Conservation (phyloP, 768 basidiomycete species). For the Ramaria rubella region DNA sequence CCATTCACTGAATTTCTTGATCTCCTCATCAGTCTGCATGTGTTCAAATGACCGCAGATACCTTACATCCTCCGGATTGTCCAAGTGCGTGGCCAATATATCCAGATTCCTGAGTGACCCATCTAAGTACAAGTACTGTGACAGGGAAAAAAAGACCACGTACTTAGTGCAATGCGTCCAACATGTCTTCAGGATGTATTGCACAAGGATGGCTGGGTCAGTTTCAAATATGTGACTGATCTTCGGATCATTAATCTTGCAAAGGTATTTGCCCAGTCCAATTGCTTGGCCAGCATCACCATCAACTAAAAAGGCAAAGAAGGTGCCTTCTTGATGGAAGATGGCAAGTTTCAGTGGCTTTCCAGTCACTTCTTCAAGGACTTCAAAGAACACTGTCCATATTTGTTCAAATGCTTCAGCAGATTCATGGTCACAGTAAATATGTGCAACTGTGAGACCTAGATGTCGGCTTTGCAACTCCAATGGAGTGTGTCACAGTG, state of each 20-base stretch:
- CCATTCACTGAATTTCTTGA: conserved; percentile 14
- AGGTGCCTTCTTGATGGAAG: conserved; percentile 16
- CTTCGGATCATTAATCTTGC: conserved; percentile 11
- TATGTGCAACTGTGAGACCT: conserved; percentile 16
- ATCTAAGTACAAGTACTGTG: conserved; percentile 8
- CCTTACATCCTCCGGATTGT: neutral
- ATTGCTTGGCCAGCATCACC: too few relatives aligned
- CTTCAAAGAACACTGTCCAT: conserved; percentile 17
- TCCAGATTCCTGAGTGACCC: conserved; percentile 9
- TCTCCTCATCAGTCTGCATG: conserved; percentile 9
- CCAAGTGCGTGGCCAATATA: neutral
- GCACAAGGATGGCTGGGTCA: conserved; percentile 14
- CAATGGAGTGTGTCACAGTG: neutral
- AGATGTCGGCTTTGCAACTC: neutral
- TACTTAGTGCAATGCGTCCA: conserved; percentile 17
- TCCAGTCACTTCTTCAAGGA: conserved; percentile 16
- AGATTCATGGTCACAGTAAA: conserved; percentile 16
- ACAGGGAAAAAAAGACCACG: neutral
- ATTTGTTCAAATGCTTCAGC: conserved; percentile 13
- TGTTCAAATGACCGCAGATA: neutral
- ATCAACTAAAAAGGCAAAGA: conserved; percentile 15
- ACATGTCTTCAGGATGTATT: conserved; percentile 15
- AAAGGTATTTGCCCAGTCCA: conserved; percentile 15
- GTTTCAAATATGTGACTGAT: conserved; percentile 15
- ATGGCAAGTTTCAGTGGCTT: conserved; percentile 16